Base-by-base conservation (phyloP, 129 eudicot species). In the Solidago caesia region DNA sequence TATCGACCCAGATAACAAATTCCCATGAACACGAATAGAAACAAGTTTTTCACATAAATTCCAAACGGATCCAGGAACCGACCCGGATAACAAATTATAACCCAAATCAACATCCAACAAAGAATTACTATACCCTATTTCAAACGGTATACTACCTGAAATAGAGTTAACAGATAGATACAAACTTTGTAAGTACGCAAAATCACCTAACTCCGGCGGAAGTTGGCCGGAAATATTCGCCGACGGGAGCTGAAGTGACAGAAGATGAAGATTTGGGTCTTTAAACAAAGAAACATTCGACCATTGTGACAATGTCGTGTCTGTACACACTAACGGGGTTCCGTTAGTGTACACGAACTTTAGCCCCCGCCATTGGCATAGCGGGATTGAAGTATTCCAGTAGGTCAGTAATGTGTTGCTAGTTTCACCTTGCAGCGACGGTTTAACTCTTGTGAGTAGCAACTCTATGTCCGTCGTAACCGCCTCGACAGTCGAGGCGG, bases 351-450 rank as follows among this genome's bases (percentile, higher is more conserved):
- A 85, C 14, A 83, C 83, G 96, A 95, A 90, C 74, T 93, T 93
- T 0, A 90, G 73, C 4, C 98, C 98, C 13, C 87, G 59, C 98
- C 98, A 93, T 82, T 93, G 98, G 62, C 98, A 93, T 42, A 93
- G 85, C 1, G 98, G 98, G 0, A 80, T 79, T 7, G 89, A 79
- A n/a, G 80, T 74, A 43, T 88, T 90, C 98, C 98, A 93, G 43
- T 97, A 79, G 42, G 78, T 79, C n/a, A 93, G 29, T 8, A 88
- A 27, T 14, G 88, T 42, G 65, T 89, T 92, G 8, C 83, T 84
- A 5, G 85, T 55, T 39, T 71, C 60, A 3, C 96, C 98, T 61
- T 86, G 92, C 44, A 93, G 77, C 9, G 97, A 68, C 8, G 96
- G 91, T 53, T 93, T 93, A 71, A 93, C 79, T 76, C 79, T 88